Percentiles rank a stretch among this genome's conserved stretches.
phyloP scores from a whole-genome alignment of 225 moss, liverwort and hornwort species.

The Pleurozium schreberi region DNA sequence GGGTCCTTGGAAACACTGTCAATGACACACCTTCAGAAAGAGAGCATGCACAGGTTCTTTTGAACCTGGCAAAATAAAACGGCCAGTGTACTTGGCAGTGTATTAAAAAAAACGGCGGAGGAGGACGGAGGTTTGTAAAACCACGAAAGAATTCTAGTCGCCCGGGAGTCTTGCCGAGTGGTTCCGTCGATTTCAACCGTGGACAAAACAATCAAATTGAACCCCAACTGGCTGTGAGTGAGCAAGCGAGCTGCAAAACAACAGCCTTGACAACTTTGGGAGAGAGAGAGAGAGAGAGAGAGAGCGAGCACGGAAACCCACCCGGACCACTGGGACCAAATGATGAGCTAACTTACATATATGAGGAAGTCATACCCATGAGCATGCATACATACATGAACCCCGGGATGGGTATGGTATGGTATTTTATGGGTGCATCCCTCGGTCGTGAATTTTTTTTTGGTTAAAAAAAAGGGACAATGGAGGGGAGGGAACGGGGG shows the following conservation, averaged over 20 bases:
- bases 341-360: background rate
- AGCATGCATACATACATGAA: background rate
- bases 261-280: background rate
- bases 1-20: background rate
- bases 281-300: background rate
- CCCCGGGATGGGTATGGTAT: too few species aligned
- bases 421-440: background rate
- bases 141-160: background rate
- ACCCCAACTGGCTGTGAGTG: background rate
- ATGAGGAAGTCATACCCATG: background rate
- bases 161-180: too few species aligned
- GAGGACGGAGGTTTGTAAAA: background rate
- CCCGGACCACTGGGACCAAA: background rate
- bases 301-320: background rate
- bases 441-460: too few species aligned
- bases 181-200: too few species aligned
- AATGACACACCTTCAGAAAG: background rate
- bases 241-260: background rate
- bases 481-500: background rate
- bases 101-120: background rate
- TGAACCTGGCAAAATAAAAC: background rate
- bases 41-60: background rate
- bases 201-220: background rate
- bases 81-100: background rate
- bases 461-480: too few species aligned